These are phyloP conservation scores for Leishmania braziliensis DNA, from an alignment of 208 protist species.

Conservation along the genomic window DNA sequence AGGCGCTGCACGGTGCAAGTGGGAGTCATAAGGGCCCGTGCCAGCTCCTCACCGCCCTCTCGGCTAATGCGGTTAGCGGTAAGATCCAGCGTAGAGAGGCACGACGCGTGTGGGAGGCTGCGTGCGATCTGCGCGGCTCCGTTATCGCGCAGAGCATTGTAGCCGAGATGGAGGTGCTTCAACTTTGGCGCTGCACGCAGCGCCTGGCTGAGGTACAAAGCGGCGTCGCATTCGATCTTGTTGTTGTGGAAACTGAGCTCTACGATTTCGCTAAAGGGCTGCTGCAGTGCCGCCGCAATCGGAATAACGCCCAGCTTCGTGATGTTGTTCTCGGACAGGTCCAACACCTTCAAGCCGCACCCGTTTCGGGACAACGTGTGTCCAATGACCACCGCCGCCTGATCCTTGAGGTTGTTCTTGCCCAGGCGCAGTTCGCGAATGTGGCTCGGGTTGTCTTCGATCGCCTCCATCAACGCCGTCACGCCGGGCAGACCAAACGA, in stretches of 20 bases:
- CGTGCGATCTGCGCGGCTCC: constrained; percentile 72
- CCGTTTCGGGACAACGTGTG: constrained; percentile 67
- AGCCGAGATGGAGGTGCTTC: constrained; percentile 90
- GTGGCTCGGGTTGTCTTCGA: constrained; percentile 75
- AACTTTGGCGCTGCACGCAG: constrained; percentile 58
- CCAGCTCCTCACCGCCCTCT: constrained; percentile 67
- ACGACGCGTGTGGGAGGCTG: constrained; percentile 47
- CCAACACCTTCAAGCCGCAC: constrained; percentile 86
- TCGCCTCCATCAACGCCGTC: constrained; percentile 75
- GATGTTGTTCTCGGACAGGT: constrained; percentile 87
- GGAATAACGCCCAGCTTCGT: constrained; percentile 84
- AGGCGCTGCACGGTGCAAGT: constrained; percentile 81
- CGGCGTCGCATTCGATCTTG: constrained; percentile 81
- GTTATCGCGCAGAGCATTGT: constrained; percentile 83
- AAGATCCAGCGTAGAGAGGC: constrained; percentile 83
- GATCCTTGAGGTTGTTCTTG: constrained; percentile 86
- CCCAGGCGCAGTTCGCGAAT: constrained; percentile 85
- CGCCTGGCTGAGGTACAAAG: constrained; percentile 57
- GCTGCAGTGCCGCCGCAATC: constrained; percentile 66
- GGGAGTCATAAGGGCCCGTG: constrained; percentile 50
- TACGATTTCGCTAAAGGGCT: constrained; percentile 65
- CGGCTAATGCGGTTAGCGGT: constrained; percentile 86
- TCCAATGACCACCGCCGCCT: constrained; percentile 79
- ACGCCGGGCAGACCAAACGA: constrained; percentile 80
- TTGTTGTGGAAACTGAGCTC: constrained; percentile 92